These are phyloP conservation scores for Naganishia randhawae DNA, from an alignment of 768 basidiomycete species.

Conservation along the genomic window DNA sequence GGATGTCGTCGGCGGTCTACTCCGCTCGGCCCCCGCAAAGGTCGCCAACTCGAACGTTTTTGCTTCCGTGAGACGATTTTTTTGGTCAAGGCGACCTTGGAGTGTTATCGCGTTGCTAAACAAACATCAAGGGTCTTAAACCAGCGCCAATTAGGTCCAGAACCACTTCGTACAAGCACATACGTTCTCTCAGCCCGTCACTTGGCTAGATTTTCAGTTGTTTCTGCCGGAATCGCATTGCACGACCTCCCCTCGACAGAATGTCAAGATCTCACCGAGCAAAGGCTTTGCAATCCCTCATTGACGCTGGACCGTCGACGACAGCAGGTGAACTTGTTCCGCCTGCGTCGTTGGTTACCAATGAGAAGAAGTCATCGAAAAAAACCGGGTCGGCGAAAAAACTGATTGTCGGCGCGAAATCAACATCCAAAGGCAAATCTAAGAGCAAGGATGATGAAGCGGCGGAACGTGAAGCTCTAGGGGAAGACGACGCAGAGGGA, in stretches of 20 bases:
- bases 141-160: background rate
- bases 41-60: background rate
- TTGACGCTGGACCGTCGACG: slow-evolving; percentile 45
- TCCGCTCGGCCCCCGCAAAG: background rate
- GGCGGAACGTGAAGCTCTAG: slow-evolving; percentile 27
- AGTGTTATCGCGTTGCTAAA: background rate
- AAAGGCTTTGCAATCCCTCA: slow-evolving; percentile 48
- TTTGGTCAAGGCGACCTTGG: background rate
- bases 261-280: slow-evolving; percentile 51
- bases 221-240: background rate
- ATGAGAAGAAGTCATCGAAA: slow-evolving; percentile 31
- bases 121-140: background rate
- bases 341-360: slow-evolving; percentile 28
- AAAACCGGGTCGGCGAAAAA: slow-evolving; percentile 26
- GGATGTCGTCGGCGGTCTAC: background rate
- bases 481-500: slow-evolving; percentile 23
- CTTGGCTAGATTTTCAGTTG: background rate
- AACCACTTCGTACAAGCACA: background rate
- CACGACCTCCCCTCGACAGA: background rate
- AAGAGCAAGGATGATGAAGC: slow-evolving; percentile 8
- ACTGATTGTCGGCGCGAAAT: slow-evolving; percentile 15
- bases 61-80: background rate
- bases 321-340: slow-evolving; percentile 36
- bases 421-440: slow-evolving; percentile 11
- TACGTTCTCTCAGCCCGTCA: background rate